Conservation (phyloP, 148 eudicot species). For the Fallopia convolvulus region DNA sequence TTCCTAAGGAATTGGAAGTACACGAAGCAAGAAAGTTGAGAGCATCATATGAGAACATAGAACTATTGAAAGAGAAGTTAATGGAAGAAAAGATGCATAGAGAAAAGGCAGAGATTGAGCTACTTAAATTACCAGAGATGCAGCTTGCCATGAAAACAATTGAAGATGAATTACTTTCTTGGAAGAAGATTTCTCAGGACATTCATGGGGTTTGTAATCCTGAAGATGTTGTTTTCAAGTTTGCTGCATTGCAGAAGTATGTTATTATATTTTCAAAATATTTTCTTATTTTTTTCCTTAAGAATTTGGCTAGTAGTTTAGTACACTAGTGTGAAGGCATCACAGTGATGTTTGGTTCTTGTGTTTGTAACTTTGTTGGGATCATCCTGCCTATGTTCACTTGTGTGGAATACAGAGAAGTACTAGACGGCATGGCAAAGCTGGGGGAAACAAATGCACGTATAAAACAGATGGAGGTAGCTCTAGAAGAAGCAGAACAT, state of each 20-base stretch:
- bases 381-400: neutral
- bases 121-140: constrained; percentile 50
- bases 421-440: constrained; percentile 68
- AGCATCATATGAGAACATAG: constrained; percentile 63
- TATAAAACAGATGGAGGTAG: constrained; percentile 59
- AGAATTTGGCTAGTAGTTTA: neutral
- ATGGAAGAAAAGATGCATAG: constrained; percentile 67
- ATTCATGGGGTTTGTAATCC: constrained; percentile 75
- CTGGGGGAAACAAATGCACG: constrained; percentile 62
- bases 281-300: neutral
- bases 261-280: constrained; percentile 7
- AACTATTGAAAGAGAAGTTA: constrained; percentile 75
- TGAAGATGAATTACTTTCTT: constrained; percentile 76
- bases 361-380: neutral
- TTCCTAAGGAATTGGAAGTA: constrained; percentile 71
- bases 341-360: neutral
- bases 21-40: constrained; percentile 75
- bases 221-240: constrained; percentile 63
- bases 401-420: constrained; percentile 49
- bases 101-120: constrained; percentile 71
- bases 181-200: constrained; percentile 57
- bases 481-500: constrained; percentile 57
- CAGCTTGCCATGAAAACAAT: constrained; percentile 42
- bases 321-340: neutral
- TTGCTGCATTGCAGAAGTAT: constrained; percentile 82